phyloP scores from a whole-genome alignment of 1,284 basidiomycete species.

The Malassezia vespertilionis region DNA sequence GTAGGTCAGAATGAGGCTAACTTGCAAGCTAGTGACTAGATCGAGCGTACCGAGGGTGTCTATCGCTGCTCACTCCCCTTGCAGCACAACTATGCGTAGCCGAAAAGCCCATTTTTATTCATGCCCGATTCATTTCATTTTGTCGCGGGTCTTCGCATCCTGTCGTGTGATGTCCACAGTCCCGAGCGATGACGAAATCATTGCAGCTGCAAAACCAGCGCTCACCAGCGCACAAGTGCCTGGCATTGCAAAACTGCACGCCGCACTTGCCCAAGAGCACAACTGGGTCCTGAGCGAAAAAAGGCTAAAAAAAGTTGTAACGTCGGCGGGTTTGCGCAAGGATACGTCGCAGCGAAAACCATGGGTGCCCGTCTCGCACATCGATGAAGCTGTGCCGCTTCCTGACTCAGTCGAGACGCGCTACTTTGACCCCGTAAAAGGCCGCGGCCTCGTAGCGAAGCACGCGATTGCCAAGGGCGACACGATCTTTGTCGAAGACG shows the following conservation, averaged over 20 bases:
- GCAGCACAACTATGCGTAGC: too few relatives aligned
- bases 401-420: constrained; percentile 54
- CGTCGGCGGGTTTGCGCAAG: constrained; percentile 13
- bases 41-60: too few relatives aligned
- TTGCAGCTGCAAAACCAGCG: constrained; percentile 15
- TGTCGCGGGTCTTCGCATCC: too few relatives aligned
- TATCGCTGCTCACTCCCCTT: too few relatives aligned
- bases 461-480: constrained; percentile 61
- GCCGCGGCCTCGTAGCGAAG: constrained; percentile 69
- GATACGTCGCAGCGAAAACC: not conserved
- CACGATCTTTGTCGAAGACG: constrained; percentile 64
- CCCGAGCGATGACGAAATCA: constrained; percentile 19
- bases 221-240: not conserved
- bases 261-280: constrained; percentile 25
- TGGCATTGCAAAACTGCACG: constrained; percentile 20
- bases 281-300: constrained; percentile 27
- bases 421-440: constrained; percentile 62
- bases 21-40: too few relatives aligned
- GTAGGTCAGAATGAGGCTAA: too few relatives aligned
- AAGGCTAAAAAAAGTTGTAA: constrained; percentile 18
- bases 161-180: too few relatives aligned
- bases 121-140: too few relatives aligned
- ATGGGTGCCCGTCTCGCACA: constrained; percentile 23
- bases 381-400: constrained; percentile 24
- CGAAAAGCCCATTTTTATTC: too few relatives aligned